phyloP scores from a whole-genome alignment of 73 alveolate species.

The Durusdinium trenchii region DNA sequence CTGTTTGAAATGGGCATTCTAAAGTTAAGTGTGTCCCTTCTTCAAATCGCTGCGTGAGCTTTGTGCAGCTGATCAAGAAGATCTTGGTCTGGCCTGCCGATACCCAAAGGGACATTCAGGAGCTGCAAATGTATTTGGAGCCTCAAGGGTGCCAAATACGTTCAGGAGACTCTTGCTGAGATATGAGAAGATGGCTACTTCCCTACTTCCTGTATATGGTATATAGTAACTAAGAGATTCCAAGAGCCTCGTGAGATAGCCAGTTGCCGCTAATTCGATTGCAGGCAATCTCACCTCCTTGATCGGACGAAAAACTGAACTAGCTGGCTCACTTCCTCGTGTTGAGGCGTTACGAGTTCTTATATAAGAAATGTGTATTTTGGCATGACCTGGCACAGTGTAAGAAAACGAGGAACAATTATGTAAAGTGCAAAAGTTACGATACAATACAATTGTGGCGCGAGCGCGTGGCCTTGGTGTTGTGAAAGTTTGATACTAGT shows the following conservation, averaged over 20 bases:
- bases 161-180: constrained; percentile 12
- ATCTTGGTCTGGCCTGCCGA: constrained; percentile 17
- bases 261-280: constrained; percentile 47
- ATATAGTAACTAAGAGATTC: background rate
- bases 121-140: constrained; percentile 7
- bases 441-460: too few relatives aligned
- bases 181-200: background rate
- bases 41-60: background rate
- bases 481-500: too few relatives aligned
- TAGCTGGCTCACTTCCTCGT: too few relatives aligned
- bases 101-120: background rate
- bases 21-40: background rate
- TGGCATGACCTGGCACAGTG: too few relatives aligned
- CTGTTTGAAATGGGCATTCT: too few relatives aligned
- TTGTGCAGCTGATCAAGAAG: constrained; percentile 33
- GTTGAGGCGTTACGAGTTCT: too few relatives aligned
- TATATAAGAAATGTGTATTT: too few relatives aligned
- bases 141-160: constrained; percentile 17
- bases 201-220: background rate
- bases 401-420: too few relatives aligned
- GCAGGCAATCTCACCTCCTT: too few relatives aligned
- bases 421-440: too few relatives aligned
- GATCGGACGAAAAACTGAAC: too few relatives aligned
- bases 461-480: too few relatives aligned
- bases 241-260: constrained; percentile 39